Evolutionary conservation across 495 filamentous ascomycete genomes (phyloP), one percentile per base, ranked within the genome.

Genomic region (Chaetomium cochliodes): DNA sequence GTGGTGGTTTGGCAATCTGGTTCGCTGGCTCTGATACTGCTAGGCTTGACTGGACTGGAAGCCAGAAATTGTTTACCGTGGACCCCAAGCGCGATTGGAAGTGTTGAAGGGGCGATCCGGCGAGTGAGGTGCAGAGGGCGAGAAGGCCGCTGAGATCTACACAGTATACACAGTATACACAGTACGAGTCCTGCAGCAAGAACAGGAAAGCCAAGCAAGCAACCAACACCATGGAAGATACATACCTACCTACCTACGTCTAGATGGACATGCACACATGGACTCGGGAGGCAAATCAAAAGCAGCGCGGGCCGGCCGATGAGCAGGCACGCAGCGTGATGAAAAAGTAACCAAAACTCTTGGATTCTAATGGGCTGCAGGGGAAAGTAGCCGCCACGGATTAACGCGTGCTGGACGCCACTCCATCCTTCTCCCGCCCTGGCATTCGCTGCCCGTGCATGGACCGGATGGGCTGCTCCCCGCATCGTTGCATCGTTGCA

Each of bases 311-410:
- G 57, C 33, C 11, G 33, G 33, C 33, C 1, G 33, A 37, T 37
- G 33, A 37, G 33, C 44, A 47, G 28, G 6, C 3, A 30, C 16
- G 44, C 44, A 23, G 20, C 12, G 28, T 26, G 57, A 22, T n/a
- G 46, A 50, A 37, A 28, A n/a, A 22, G 37, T n/a, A 58, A 22
- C 28, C 25, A 13, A 26, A 26, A 11, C 18, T 20, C 25, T 47
- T 30, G 15, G 22, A 7, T 60, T 15, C 26, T n/a, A 25, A 49
- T 42, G 56, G 56, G 39, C 39, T 58, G 39, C 56, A 44, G 42
- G 56, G 11, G 37, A 33, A 3, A 37, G 54, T 57, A 57, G 54
- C 54, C 54, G 54, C 54, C 53, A n/a, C 33, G 33, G 33, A 57
- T 41, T 37, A 39, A 57, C 54, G 33, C 11, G 3, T 16, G 15